Evolutionary conservation across 805 yeast genomes (phyloP), one percentile per base, ranked within the genome.

Genomic region (Pichia occidentalis): DNA sequence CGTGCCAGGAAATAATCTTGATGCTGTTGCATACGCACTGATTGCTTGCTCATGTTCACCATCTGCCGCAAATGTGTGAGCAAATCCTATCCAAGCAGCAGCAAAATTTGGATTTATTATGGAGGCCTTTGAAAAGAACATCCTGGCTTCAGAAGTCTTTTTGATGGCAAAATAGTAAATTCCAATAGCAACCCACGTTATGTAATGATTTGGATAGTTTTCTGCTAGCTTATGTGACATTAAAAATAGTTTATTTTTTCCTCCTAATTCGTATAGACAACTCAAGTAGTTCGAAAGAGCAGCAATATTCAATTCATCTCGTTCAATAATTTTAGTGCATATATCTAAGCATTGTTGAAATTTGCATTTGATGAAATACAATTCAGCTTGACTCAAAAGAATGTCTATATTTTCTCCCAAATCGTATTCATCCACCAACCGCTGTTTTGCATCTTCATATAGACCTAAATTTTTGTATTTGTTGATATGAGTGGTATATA

Each of bases 21-120:
- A 86, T 0, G 97, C 97, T 10, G 95, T 88, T 2, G 97, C 88
- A 60, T 88, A 92, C 0, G 97, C 97, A 40, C 96, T 82, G 17
- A 92, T 82, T 1, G 97, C 97, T 60, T 92, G 97, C 57, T 92
- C 99, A 57, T 92, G 97, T 60, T 92, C 99, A n/a, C 96, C 95
- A 57, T 92, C 98, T 3, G 85, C 80, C 0, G 96, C 96, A 71
- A 88, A 92, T 0, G 97, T 88, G 53, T 90, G 97, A 1, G 97
- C 97, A 64, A 92, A 92, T 3, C 97, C 98, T 24, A 92, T 78
- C 98, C 98, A 92, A 1, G 97, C 95, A 36, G 85, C 90, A 0
- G 92, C 94, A 63, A 85, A 87, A 48, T 80, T 84, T 3, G 98
- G 94, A 51, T 86, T 82, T 43, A 88, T 60, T 48, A 87, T 68